Evolutionary conservation across 2,329 filamentous ascomycete species (phyloP).

Genomic region (Sordariomycetes sp.): DNA sequence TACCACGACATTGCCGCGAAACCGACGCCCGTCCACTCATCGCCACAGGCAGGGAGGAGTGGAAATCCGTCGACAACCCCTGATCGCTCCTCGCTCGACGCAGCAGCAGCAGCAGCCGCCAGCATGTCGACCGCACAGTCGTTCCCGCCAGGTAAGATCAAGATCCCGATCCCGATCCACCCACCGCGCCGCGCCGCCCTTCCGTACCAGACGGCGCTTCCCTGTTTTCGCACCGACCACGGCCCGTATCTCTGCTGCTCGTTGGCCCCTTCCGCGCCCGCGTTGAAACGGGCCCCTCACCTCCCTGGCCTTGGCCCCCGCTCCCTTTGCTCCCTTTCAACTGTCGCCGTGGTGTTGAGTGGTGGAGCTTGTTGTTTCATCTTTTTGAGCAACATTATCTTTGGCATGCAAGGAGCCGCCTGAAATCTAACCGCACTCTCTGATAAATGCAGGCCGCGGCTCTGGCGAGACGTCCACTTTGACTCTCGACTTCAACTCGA

Average conservation of each 20-base stretch:
- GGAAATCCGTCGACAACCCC: neutral
- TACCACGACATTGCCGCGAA: neutral
- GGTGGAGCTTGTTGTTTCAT: slow-evolving; percentile 30
- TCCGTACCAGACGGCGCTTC: neutral
- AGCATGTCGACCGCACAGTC: slow-evolving; percentile 10
- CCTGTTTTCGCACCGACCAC: neutral
- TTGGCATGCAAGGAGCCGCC: slow-evolving; percentile 23
- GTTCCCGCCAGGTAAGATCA: slow-evolving; percentile 11
- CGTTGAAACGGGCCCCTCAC: slow-evolving; percentile 6
- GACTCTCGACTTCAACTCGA: slow-evolving; percentile 59
- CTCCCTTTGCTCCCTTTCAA: slow-evolving; percentile 19
- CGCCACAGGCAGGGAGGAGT: neutral
- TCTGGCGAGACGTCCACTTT: slow-evolving; percentile 24
- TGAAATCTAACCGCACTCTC: slow-evolving; percentile 10
- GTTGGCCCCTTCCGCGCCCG: neutral
- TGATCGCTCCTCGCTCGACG: neutral
- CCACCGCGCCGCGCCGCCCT: neutral
- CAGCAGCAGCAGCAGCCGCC: neutral
- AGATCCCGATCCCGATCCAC: slow-evolving; percentile 5
- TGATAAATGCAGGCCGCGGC: slow-evolving; percentile 17
- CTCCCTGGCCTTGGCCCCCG: slow-evolving; percentile 7
- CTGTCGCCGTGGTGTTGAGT: slow-evolving; percentile 28
- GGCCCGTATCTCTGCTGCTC: neutral
- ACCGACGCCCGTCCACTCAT: neutral
- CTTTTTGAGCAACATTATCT: slow-evolving; percentile 17